Evolutionary conservation across 495 filamentous ascomycete genomes (phyloP), one percentile per base, ranked within the genome.

Genomic region (Hypoxylon trugodes): DNA sequence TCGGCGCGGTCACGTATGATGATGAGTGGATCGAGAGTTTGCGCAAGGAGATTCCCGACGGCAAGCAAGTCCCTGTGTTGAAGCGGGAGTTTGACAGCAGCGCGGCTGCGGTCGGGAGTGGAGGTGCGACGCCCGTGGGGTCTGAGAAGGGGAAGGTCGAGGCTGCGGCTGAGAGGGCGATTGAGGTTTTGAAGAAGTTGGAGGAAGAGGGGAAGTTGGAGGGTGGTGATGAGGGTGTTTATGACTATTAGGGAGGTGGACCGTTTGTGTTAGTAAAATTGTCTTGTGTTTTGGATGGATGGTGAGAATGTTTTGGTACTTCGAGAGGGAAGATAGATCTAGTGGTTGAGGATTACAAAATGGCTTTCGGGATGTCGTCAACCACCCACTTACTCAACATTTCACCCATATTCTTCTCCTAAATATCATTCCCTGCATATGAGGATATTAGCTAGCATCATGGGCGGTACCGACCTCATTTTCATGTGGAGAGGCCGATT

Each of bases 191-290:
- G 30, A 48, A 24, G 59, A 59, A 55, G 48, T 33, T 59, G 6
- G 54, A 45, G 15, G 65, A 15, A 6, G 65, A 68, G 47, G 65
- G 65, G 13, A 68, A 68, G 48, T 21, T 68, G 19, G 65, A 63
- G 4, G 47, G 40, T 0, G 28, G 26, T 3, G 59, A 68, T 3
- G 52, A 56, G 18, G 59, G 59, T 0, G 41, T 68, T 8, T 68
- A 59, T 16, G 0, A 37, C 6, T 68, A 68, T 24, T 68, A 63
- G 41, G 9, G 1, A 6, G 37, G n/a, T n/a, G 4, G 19, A 26
- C 41, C 41, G 41, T n/a, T n/a, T n/a, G n/a, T n/a, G n/a, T n/a
- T n/a, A n/a, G n/a, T n/a, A n/a, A n/a, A n/a, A n/a, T n/a, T n/a
- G n/a, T n/a, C n/a, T n/a, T n/a, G n/a, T n/a, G n/a, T n/a, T n/a